Conservation (phyloP, 306 rosid species). For the Dalbergia cochinchinensis region DNA sequence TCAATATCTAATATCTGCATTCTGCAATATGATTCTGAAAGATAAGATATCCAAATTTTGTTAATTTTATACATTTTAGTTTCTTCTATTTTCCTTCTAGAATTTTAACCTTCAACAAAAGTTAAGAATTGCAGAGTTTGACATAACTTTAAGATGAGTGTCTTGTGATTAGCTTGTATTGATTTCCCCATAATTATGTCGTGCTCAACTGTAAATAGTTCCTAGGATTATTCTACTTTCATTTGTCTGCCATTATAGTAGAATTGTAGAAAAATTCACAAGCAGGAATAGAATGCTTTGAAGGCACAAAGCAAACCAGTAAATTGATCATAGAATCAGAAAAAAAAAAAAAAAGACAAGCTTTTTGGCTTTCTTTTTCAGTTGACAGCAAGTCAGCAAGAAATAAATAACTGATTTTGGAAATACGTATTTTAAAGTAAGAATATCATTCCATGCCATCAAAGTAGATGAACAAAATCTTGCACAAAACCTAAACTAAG, state of each 20-base stretch:
- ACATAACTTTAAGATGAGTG: not conserved
- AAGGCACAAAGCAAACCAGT: not conserved
- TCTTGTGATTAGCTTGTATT: not conserved
- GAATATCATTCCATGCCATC: not conserved
- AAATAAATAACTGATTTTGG: too few species aligned
- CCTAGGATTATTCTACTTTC: not conserved
- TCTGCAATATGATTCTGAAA: not conserved
- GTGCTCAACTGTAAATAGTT: not conserved
- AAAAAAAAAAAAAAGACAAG: too few species aligned
- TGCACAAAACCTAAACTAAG: too few species aligned
- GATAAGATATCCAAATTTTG: not conserved
- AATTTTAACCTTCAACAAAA: not conserved
- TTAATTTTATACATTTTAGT: too few species aligned
- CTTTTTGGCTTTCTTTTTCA: too few species aligned
- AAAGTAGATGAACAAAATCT: too few species aligned
- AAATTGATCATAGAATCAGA: too few species aligned
- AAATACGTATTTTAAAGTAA: too few species aligned
- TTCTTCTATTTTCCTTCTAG: not conserved
- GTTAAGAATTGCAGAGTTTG: not conserved
- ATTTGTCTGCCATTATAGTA: not conserved
- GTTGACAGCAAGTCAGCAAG: too few species aligned
- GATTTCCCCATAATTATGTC: not conserved
- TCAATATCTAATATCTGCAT: constrained; percentile 1
- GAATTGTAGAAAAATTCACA: not conserved
- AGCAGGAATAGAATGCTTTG: not conserved